These are phyloP conservation scores for Didymella lethalis DNA, from an alignment of 2,329 filamentous ascomycete species.

Conservation along the genomic window DNA sequence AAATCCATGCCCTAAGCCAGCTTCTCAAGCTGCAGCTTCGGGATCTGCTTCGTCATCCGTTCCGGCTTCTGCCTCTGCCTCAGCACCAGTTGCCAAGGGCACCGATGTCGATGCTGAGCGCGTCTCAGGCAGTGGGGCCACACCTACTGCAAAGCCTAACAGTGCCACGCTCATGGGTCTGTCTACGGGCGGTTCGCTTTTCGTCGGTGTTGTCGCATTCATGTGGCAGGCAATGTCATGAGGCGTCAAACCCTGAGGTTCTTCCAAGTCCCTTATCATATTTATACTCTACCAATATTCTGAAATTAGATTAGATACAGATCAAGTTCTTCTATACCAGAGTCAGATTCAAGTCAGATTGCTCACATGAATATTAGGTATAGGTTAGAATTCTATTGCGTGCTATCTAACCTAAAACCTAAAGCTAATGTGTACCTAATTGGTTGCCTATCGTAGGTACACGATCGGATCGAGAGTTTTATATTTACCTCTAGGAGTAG, in stretches of 20 bases:
- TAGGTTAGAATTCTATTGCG: too few relatives aligned
- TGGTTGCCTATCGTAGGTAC: too few relatives aligned
- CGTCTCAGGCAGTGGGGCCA: neutral
- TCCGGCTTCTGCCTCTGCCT: neutral
- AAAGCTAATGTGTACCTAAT: too few relatives aligned
- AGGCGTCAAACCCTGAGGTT: neutral
- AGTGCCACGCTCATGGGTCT: neutral
- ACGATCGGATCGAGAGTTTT: too few relatives aligned
- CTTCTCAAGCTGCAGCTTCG: neutral
- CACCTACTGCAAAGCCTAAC: neutral
- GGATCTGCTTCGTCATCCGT: neutral
- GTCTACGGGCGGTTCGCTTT: neutral
- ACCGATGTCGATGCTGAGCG: neutral
- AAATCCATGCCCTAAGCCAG: slow-evolving; percentile 1
- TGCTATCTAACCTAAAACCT: too few relatives aligned
- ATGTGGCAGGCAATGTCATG: neutral
- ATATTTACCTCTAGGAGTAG: too few relatives aligned
- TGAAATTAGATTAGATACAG: too few relatives aligned
- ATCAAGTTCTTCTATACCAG: too few relatives aligned
- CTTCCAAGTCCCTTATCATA: neutral
- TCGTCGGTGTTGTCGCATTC: neutral
- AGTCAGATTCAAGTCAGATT: too few relatives aligned
- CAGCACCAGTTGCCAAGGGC: neutral
- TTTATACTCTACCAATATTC: too few relatives aligned
- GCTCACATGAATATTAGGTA: too few relatives aligned